Conservation (phyloP, 192 early-diverging fungal genomes). For the Podila clonocystis region DNA sequence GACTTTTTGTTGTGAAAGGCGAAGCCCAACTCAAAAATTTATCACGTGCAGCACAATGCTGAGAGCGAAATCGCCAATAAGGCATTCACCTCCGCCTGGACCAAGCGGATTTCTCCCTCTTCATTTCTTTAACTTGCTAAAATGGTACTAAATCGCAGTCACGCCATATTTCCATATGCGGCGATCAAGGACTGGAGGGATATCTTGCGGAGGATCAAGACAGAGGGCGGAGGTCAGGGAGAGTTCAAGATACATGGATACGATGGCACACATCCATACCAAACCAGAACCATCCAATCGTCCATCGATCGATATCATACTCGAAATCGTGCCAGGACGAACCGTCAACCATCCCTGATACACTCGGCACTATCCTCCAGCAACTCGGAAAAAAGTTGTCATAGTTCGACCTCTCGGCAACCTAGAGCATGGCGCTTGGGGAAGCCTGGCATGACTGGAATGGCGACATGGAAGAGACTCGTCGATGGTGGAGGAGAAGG, state of each 20-base stretch:
- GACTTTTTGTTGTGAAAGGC: too few species aligned
- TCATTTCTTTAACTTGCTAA: conserved; percentile 1
- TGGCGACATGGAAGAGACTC: too few species aligned
- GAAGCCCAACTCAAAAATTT: too few species aligned
- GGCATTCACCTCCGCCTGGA: conserved; percentile 1
- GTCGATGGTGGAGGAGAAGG: too few species aligned
- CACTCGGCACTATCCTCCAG: not conserved
- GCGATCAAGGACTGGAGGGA: not conserved
- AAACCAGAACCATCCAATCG: not conserved
- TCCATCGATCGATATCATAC: not conserved
- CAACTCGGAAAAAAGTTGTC: too few species aligned
- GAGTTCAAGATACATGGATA: not conserved
- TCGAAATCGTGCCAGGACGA: not conserved
- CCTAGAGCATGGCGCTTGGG: too few species aligned
- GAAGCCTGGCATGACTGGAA: too few species aligned
- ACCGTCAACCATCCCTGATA: not conserved
- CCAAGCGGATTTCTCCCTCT: conserved; percentile 7
- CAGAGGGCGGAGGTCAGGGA: not conserved
- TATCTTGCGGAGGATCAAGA: not conserved
- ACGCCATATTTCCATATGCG: not conserved
- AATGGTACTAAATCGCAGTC: conserved; percentile 6
- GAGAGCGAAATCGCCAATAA: not conserved
- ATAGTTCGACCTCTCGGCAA: too few species aligned
- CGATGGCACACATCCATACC: not conserved
- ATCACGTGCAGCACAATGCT: too few species aligned